These are phyloP conservation scores for Piloderma croceum DNA, from an alignment of 768 basidiomycete species.

Conservation along the genomic window DNA sequence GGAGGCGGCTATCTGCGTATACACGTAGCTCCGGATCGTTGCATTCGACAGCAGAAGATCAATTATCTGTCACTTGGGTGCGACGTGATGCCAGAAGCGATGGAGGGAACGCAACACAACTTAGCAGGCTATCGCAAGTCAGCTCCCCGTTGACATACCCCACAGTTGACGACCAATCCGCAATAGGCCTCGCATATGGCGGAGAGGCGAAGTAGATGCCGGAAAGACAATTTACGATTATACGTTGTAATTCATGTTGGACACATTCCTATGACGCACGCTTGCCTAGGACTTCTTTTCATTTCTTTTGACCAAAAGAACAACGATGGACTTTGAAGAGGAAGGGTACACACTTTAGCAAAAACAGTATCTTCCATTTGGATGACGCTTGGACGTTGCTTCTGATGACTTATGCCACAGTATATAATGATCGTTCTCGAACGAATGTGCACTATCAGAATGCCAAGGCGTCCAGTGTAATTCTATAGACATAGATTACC, in stretches of 20 bases:
- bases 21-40: slow-evolving; percentile 11
- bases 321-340: neutral
- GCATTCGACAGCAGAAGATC: slow-evolving; percentile 10
- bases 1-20: slow-evolving; percentile 12
- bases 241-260: slow-evolving; percentile 2
- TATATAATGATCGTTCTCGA: neutral
- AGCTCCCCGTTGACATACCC: slow-evolving; percentile 22
- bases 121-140: slow-evolving; percentile 24
- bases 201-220: slow-evolving; percentile 14
- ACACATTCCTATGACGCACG: neutral
- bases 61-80: neutral
- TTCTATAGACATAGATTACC: slow-evolving; percentile 23
- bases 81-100: neutral
- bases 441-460: neutral
- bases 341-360: neutral
- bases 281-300: neutral
- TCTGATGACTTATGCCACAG: neutral
- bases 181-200: slow-evolving; percentile 22
- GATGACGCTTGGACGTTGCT: neutral
- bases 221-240: slow-evolving; percentile 2
- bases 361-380: neutral
- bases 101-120: slow-evolving; percentile 4
- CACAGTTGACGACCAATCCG: slow-evolving; percentile 14
- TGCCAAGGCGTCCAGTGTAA: slow-evolving; percentile 1
- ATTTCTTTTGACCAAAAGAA: neutral